Conservation (phyloP, 208 protist genomes). For the Angomonas ambiguus region DNA sequence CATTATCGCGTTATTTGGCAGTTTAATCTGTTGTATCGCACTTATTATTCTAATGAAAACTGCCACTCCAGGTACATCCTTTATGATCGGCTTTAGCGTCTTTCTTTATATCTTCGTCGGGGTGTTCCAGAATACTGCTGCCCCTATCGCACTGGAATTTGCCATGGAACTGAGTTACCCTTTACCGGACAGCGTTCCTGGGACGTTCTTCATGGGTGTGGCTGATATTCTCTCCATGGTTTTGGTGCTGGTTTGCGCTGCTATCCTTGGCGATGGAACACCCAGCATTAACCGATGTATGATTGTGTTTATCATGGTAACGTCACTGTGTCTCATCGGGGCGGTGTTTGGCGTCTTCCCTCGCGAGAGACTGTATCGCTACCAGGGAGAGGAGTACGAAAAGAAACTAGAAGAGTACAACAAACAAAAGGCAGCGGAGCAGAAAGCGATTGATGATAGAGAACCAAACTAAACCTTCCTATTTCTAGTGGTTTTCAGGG, state of each 20-base stretch:
- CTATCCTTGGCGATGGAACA: constrained; percentile 46
- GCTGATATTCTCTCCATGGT: constrained; percentile 61
- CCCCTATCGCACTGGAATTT: constrained; percentile 68
- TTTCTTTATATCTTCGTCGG: constrained; percentile 61
- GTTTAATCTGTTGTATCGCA: constrained; percentile 37
- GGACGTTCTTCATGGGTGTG: constrained; percentile 61
- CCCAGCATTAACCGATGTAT: constrained; percentile 23
- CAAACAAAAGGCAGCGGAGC: background rate
- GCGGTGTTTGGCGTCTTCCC: constrained; percentile 38
- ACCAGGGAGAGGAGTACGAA: constrained; percentile 29
- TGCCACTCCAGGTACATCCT: constrained; percentile 25
- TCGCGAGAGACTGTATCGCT: constrained; percentile 45
- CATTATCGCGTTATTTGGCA: constrained; percentile 34
- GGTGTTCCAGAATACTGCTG: constrained; percentile 67
- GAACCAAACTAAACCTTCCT: too few relatives aligned
- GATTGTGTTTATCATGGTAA: constrained; percentile 52
- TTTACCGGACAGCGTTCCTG: constrained; percentile 50
- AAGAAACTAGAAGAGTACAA: constrained; percentile 5
- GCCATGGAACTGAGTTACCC: constrained; percentile 73
- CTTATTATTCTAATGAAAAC: constrained; percentile 49
- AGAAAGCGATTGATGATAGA: too few relatives aligned
- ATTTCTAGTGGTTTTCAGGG: too few relatives aligned
- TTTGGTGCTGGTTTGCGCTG: constrained; percentile 41
- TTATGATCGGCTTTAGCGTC: constrained; percentile 30
- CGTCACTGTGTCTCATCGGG: constrained; percentile 32